Evolutionary conservation across 148 eudicot species (phyloP), one percentile per base, ranked within the genome.

Genomic region (Limonium bicolor): DNA sequence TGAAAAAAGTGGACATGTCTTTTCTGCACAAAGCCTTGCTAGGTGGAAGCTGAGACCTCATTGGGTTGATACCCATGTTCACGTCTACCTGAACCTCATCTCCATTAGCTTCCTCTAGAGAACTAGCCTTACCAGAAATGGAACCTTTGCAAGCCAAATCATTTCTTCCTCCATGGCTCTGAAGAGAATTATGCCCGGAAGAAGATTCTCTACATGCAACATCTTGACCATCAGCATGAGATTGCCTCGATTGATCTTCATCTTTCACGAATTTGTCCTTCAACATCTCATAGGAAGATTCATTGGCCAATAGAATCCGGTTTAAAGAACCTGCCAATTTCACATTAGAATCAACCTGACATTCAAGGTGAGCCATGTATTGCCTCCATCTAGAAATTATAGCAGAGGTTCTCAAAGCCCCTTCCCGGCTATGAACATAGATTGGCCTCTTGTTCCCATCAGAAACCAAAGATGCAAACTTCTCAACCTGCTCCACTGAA

Each of bases 351-450:
- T 44, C 45, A 25, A 50, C 35, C 47, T 67, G 71, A 9, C 60
- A 68, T 34, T 57, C 66, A 48, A 33, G 41, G 16, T 79, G 85
- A 32, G 66, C 59, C 51, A 69, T 39, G 46, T 63, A 80, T 44
- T 80, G 93, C 58, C 88, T 77, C 95, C 99, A 90, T 55, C 93
- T 76, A 49, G 95, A 84, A 28, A 80, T 68, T 88, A 90, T 67
- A 53, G 85, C 80, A 17, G 93, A 72, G 33, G 99, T 80, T 58
- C 99, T 84, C 78, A 73, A 48, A 32, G 72, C 71, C 33, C 99
- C 99, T 73, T 90, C 99, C 62, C 70, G 85, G 56, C 99, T 90
- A 58, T 90, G 95, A 19, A 90, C 66, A 63, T 77, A 90, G 46
- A 90, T 67, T 6, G 95, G 90, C 51, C 61, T 67, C 63, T 59